Evolutionary conservation across 2,329 filamentous ascomycete genomes (phyloP), one percentile per base, ranked within the genome.

Genomic region (Colletotrichum sp.): DNA sequence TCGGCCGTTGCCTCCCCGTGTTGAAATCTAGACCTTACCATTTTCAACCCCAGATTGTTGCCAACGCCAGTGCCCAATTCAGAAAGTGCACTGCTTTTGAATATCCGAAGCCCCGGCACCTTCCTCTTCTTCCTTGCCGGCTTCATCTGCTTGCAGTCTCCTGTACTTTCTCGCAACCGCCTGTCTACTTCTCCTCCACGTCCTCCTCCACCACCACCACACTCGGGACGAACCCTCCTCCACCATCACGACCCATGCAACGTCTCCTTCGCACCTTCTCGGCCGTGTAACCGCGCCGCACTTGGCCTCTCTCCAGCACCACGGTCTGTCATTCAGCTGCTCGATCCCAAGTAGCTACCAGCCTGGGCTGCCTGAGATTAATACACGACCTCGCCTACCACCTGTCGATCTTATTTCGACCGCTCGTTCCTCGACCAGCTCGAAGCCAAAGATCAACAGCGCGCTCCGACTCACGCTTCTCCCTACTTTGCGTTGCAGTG

Each of bases 291-390:
- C 71, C 34, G 36, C n/a, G 52, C 57, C 67, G 48, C 27, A 63
- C 69, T 39, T 75, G 36, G 73, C 69, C 64, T 57, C 34, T 30
- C 15, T 69, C 36, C 15, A 28, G 30, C 19, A 19, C 71, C 55
- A 36, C 36, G 30, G 16, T 36, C 64, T 67, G 75, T 60, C 72
- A 77, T 72, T 68, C 72, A 72, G 68, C n/a, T 36, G 57, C 64
- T 71, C 68, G 27, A 30, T 15, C 6, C 32, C 15, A 59, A 65
- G 36, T 59, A 64, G 68, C 72, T 68, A 72, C 48, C n/a, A 68
- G 61, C 72, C 68, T 75, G 64, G 68, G 59, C 64, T 68, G 64
- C 67, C n/a, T 39, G 52, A 71, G 44, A 77, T 75, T 72, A 67
- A 76, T 75, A 77, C 68, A 65, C 59, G 63, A 32, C 59, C 44